Evolutionary conservation across 345 rosid species (phyloP).

Genomic region (Crucihimalaya himalaica): DNA sequence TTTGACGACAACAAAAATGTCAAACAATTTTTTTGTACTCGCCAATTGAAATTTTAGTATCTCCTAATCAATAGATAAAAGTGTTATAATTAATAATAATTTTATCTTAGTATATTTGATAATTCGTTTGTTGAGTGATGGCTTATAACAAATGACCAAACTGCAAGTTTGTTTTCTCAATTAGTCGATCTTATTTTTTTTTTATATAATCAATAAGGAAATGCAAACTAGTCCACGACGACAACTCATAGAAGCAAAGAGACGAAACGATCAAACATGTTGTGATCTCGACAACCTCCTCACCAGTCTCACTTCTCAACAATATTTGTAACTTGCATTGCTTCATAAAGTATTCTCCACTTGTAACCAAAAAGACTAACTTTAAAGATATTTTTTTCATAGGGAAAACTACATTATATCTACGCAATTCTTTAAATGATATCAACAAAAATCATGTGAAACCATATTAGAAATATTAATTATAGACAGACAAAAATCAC

Average conservation of each 20-base stretch:
- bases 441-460: constrained; percentile 37
- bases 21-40: neutral
- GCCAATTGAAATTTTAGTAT: neutral
- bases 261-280: constrained; percentile 15
- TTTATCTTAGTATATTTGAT: neutral
- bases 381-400: neutral
- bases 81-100: neutral
- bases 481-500: neutral
- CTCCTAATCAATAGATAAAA: neutral
- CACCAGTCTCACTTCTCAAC: constrained; percentile 22
- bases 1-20: neutral
- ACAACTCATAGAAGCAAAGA: neutral
- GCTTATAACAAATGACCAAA: neutral
- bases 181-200: no score
- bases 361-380: constrained; percentile 27
- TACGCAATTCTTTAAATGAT: constrained; percentile 14
- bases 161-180: neutral
- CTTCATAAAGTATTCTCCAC: constrained; percentile 26
- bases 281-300: constrained; percentile 19
- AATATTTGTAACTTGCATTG: constrained; percentile 12
- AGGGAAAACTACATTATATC: constrained; percentile 2
- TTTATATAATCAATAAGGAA: no score
- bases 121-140: neutral
- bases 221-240: no score
- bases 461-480: neutral